Conservation (phyloP, 1,284 basidiomycete genomes). For the Inonotus hispidus region DNA sequence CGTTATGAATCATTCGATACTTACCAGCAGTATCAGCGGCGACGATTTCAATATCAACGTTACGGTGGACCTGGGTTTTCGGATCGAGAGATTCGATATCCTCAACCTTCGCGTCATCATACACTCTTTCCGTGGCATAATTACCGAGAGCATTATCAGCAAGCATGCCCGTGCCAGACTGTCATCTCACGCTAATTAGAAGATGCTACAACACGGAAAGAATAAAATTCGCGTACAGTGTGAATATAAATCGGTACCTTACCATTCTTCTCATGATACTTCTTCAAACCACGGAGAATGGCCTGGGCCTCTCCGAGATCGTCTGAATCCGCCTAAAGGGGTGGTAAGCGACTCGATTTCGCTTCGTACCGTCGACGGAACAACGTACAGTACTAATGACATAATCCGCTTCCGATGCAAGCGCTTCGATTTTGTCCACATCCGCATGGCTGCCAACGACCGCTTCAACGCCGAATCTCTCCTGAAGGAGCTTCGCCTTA, state of each 20-base stretch:
- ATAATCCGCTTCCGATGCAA: conserved; percentile 30
- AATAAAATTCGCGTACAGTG: conserved; percentile 40
- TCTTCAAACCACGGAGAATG: conserved; percentile 41
- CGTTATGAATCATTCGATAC: neutral
- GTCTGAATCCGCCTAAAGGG: neutral
- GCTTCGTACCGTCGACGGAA: neutral
- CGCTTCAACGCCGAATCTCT: conserved; percentile 30
- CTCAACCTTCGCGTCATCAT: conserved; percentile 33
- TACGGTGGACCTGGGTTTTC: conserved; percentile 31
- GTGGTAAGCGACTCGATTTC: neutral
- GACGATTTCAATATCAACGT: conserved; percentile 34
- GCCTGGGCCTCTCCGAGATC: conserved; percentile 27
- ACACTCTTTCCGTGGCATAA: conserved; percentile 29
- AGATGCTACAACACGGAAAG: no score
- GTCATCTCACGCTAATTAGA: neutral
- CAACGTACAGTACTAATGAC: conserved; percentile 31
- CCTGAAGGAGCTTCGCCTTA: conserved; percentile 35
- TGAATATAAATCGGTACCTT: conserved; percentile 43
- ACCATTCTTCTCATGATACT: conserved; percentile 37
- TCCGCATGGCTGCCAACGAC: conserved; percentile 36
- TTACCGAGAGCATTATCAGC: conserved; percentile 33
- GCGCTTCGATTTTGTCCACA: conserved; percentile 26
- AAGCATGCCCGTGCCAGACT: conserved; percentile 37
- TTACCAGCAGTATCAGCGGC: conserved; percentile 33
- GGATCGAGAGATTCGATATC: conserved; percentile 33